Evolutionary conservation across 2,329 filamentous ascomycete genomes (phyloP), one percentile per base, ranked within the genome.

Genomic region (Aphanocladium album): DNA sequence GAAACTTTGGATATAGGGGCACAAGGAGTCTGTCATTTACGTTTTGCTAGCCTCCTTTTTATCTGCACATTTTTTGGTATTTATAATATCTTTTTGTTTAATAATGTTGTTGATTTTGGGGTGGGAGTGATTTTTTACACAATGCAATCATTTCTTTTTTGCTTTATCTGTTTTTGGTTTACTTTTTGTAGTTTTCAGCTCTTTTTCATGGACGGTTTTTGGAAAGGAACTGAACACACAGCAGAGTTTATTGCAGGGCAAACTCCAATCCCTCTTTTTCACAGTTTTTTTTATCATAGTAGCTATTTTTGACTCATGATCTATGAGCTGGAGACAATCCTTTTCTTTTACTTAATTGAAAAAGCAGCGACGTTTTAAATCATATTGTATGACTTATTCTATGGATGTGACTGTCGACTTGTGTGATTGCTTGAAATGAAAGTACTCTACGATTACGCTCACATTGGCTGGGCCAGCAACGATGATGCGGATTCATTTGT

Each of bases 101-200:
- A 57, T 57, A 50, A 50, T 50, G 45, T 17, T 57, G 46, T 25
- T n/a, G n/a, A n/a, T n/a, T n/a, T n/a, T n/a, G n/a, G n/a, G n/a
- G 19, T 19, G 14, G 45, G 46, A 33, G 54, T 56, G 6, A 4
- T n/a, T 39, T 11, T 27, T 17, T 11, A 1, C 17, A 3, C 11
- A 19, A 52, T n/a, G 30, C 35, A 51, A 21, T 16, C 33, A 8
- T 19, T 25, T n/a, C 3, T 49, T 57, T 8, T 27, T 25, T 47
- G 7, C n/a, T 14, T 30, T 46, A 4, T 35, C n/a, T n/a, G n/a
- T n/a, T n/a, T n/a, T n/a, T 46, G 16, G 19, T 30, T 57, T 39
- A 43, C 12, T 33, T 57, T 19, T 46, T 47, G 27, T 8, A 45
- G 33, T 47, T 52, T n/a, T 49, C 16, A 9, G 14, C 3, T 50